These are phyloP conservation scores for Yarrowia phangngaensis DNA, from an alignment of 805 yeast species.

Conservation along the genomic window DNA sequence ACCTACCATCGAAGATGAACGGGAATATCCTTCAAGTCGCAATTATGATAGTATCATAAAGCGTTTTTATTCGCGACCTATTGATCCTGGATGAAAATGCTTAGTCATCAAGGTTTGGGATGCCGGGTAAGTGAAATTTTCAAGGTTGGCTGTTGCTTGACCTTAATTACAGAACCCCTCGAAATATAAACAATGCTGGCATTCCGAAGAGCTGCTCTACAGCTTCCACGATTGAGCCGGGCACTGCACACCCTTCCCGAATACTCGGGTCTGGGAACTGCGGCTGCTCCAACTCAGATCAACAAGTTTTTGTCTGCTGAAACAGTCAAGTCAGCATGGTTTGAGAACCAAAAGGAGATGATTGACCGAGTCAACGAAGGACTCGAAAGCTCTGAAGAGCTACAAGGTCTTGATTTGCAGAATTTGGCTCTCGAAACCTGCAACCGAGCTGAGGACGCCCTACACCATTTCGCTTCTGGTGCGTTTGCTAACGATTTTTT, in stretches of 20 bases:
- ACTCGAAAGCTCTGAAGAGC: slow-evolving; percentile 28
- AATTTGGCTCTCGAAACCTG: slow-evolving; percentile 30
- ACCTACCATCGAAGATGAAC: too few relatives aligned
- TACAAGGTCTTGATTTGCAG: slow-evolving; percentile 29
- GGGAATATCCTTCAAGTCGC: too few relatives aligned
- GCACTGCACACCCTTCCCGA: slow-evolving; percentile 24
- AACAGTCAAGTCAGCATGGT: slow-evolving; percentile 77
- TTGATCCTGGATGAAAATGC: too few relatives aligned
- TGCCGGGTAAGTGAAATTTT: slow-evolving; percentile 13
- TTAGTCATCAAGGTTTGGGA: too few relatives aligned
- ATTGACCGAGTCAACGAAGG: slow-evolving; percentile 36
- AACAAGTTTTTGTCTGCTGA: slow-evolving; percentile 58
- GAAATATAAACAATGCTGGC: slow-evolving; percentile 12
- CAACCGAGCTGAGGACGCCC: slow-evolving; percentile 28
- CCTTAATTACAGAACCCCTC: background rate
- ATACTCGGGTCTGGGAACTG: slow-evolving; percentile 9
- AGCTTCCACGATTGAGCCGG: slow-evolving; percentile 16
- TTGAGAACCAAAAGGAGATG: slow-evolving; percentile 63
- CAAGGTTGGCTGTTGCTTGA: slow-evolving; percentile 5
- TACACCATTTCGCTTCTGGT: slow-evolving; percentile 63
- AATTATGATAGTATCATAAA: too few relatives aligned
- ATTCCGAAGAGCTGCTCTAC: slow-evolving; percentile 2
- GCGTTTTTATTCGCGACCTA: too few relatives aligned
- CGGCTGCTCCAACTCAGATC: slow-evolving; percentile 37
- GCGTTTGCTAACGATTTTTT: slow-evolving; percentile 89